A percentile compares a stretch with the other conserved stretches of the same genome.
These are phyloP conservation scores for Fusarium incarnatum DNA, from an alignment of 2,329 filamentous ascomycete genomes.

Conservation along the genomic window DNA sequence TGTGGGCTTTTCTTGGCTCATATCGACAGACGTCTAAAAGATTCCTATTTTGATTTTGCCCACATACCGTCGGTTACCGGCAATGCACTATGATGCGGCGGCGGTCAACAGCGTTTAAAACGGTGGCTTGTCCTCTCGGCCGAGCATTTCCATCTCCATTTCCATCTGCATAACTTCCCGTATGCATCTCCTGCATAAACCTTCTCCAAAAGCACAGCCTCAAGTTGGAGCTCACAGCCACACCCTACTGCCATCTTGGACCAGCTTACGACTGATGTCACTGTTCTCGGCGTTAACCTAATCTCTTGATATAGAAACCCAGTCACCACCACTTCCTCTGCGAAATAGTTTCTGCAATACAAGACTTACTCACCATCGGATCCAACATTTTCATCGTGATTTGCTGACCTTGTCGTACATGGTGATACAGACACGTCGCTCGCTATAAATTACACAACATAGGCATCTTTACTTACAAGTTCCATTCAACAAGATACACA, in stretches of 20 bases:
- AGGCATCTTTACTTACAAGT: neutral
- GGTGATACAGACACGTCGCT: neutral
- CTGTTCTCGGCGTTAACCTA: neutral
- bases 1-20: neutral
- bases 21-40: neutral
- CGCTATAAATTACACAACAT: neutral
- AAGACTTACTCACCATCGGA: neutral
- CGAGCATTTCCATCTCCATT: neutral
- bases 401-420: neutral
- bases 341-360: neutral
- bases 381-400: neutral
- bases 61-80: conserved; percentile 5
- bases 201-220: neutral
- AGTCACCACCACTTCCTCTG: neutral
- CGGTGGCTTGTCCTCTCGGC: neutral
- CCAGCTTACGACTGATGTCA: conserved; percentile 16
- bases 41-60: neutral
- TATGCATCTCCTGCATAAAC: neutral
- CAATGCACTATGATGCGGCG: neutral
- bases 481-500: neutral
- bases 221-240: conserved; percentile 14
- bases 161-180: neutral
- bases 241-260: neutral
- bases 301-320: conserved; percentile 14
- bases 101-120: conserved; percentile 7